Evolutionary conservation across 2,329 filamentous ascomycete species (phyloP).

Genomic region (Pseudocercospora musae): DNA sequence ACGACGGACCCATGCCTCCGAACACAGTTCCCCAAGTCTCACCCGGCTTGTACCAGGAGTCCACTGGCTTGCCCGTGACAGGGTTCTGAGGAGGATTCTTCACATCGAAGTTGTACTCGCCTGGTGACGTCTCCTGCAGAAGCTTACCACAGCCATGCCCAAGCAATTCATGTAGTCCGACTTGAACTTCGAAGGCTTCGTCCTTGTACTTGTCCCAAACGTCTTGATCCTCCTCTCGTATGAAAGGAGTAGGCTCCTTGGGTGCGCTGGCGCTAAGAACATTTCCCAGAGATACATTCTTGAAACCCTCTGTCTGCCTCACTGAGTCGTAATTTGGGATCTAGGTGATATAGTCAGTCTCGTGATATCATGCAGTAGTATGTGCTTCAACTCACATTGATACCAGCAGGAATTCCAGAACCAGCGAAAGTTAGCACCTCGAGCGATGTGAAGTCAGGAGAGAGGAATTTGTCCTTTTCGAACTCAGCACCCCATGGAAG

Average conservation of each 20-base stretch:
- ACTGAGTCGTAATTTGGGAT: constrained; percentile 70
- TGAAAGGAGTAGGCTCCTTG: constrained; percentile 89
- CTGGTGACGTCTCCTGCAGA: constrained; percentile 79
- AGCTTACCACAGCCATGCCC: constrained; percentile 93
- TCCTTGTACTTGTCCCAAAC: constrained; percentile 82
- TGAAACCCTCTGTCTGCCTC: constrained; percentile 80
- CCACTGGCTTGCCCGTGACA: constrained; percentile 71
- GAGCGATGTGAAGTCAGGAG: constrained; percentile 91
- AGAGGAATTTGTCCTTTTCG: constrained; percentile 93
- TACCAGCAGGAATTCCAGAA: constrained; percentile 59
- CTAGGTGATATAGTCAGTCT: constrained; percentile 16
- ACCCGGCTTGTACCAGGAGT: constrained; percentile 88
- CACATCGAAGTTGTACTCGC: constrained; percentile 83
- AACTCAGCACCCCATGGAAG: constrained; percentile 86
- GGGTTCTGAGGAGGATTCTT: constrained; percentile 78
- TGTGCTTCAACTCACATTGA: neutral
- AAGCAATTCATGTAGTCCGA: constrained; percentile 89
- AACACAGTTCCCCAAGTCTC: constrained; percentile 96
- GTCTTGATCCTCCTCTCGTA: constrained; percentile 71
- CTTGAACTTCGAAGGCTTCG: constrained; percentile 88
- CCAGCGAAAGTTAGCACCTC: constrained; percentile 82
- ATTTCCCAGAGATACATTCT: constrained; percentile 91
- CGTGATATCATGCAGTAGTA: neutral
- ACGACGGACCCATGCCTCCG: constrained; percentile 76
- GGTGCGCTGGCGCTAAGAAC: constrained; percentile 87